Evolutionary conservation across 305 asterid species (phyloP).

Genomic region (Withania somnifera): DNA sequence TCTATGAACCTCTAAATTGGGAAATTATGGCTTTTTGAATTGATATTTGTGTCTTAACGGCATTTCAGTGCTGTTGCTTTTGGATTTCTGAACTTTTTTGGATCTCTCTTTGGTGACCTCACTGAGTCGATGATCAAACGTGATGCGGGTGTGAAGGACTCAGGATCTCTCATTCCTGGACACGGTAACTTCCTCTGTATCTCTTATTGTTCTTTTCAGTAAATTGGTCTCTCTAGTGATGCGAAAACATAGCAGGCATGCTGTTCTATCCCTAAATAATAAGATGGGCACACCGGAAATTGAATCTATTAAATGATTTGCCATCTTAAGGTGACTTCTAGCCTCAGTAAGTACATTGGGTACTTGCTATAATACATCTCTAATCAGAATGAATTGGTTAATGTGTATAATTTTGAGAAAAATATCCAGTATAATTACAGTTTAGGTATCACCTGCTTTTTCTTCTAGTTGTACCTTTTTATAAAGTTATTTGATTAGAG

Average conservation of each 20-base stretch:
- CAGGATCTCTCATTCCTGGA: conserved; percentile 95
- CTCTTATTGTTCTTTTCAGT: background rate
- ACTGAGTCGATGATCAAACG: conserved; percentile 96
- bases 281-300: background rate
- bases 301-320: background rate
- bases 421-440: background rate
- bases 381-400: background rate
- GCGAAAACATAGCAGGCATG: background rate
- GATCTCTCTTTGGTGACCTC: conserved; percentile 93
- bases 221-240: background rate
- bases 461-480: background rate
- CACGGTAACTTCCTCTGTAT: conserved; percentile 44
- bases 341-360: background rate
- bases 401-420: background rate
- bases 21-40: background rate
- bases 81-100: conserved; percentile 76
- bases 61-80: conserved; percentile 64
- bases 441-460: background rate
- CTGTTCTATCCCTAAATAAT: background rate
- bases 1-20: background rate
- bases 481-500: background rate
- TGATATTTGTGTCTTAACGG: background rate
- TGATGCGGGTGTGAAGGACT: conserved; percentile 97
- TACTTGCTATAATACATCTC: background rate
- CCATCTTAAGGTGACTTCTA: background rate